Conservation (phyloP, 1,139 yeast species). For the Taphrina wiesneri region DNA sequence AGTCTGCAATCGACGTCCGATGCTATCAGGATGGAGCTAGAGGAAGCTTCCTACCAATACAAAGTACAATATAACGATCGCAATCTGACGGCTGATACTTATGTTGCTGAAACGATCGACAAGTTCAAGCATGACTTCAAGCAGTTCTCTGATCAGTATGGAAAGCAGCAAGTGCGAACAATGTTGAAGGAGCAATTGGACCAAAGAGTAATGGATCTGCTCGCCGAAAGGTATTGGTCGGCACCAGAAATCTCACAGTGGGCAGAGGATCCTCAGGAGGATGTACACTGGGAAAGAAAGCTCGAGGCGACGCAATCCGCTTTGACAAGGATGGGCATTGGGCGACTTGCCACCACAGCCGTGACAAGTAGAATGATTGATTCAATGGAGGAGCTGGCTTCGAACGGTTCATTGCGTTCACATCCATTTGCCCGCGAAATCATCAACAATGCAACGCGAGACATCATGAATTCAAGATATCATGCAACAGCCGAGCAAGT, state of each 20-base stretch:
- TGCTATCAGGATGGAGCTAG: slow-evolving; percentile 84
- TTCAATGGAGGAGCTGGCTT: slow-evolving; percentile 70
- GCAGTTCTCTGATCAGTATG: slow-evolving; percentile 78
- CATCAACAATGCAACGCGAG: slow-evolving; percentile 79
- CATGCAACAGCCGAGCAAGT: slow-evolving; percentile 97
- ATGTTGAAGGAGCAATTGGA: slow-evolving; percentile 81
- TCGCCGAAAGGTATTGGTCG: slow-evolving; percentile 87
- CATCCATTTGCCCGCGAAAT: slow-evolving; percentile 83
- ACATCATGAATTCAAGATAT: slow-evolving; percentile 73
- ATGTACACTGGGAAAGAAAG: slow-evolving; percentile 83
- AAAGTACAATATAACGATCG: slow-evolving; percentile 97
- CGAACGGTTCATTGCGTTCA: slow-evolving; percentile 67
- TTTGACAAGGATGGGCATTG: slow-evolving; percentile 88
- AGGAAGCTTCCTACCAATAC: slow-evolving; percentile 87
- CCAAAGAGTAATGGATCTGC: slow-evolving; percentile 77
- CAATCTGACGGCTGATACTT: slow-evolving; percentile 87
- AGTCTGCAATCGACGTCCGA: slow-evolving; percentile 85
- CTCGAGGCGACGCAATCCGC: slow-evolving; percentile 80
- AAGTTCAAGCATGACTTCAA: slow-evolving; percentile 81
- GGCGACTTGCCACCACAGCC: slow-evolving; percentile 79
- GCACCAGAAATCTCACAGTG: slow-evolving; percentile 28
- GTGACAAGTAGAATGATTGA: slow-evolving; percentile 76
- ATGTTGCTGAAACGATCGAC: slow-evolving; percentile 88
- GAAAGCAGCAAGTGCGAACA: slow-evolving; percentile 77
- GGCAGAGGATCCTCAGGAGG: slow-evolving; percentile 62